These are phyloP conservation scores for Blastomyces emzantsi DNA, from an alignment of 2,329 filamentous ascomycete genomes.

Conservation along the genomic window DNA sequence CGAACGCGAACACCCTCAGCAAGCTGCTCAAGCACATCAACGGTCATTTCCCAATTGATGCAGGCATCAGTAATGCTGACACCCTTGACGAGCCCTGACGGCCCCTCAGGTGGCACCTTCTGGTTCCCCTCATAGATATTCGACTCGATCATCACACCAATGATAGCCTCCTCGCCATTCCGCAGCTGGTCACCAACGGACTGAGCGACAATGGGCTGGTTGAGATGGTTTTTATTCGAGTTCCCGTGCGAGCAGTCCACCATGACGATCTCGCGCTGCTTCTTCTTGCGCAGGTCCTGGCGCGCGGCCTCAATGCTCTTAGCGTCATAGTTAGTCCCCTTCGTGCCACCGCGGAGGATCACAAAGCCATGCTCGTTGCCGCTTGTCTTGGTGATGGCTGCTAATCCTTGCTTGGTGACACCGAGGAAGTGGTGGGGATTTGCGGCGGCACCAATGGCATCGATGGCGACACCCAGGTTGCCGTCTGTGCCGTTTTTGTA, in stretches of 20 bases:
- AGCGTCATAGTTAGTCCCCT: conserved; percentile 88
- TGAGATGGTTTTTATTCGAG: conserved; percentile 94
- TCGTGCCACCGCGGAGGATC: conserved; percentile 83
- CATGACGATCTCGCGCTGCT: conserved; percentile 85
- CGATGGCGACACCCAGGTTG: conserved; percentile 80
- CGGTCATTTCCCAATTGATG: conserved; percentile 84
- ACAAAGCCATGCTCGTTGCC: conserved; percentile 98
- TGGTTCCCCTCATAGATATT: conserved; percentile 89
- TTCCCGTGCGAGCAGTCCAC: conserved; percentile 98
- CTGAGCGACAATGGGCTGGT: conserved; percentile 89
- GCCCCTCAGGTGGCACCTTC: conserved; percentile 79
- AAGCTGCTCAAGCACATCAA: conserved; percentile 71
- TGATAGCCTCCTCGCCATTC: conserved; percentile 75
- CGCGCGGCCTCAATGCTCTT: conserved; percentile 71
- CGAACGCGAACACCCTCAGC: conserved; percentile 73
- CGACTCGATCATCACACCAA: conserved; percentile 98
- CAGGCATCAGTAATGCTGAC: conserved; percentile 95
- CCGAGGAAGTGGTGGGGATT: conserved; percentile 87
- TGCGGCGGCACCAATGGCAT: conserved; percentile 71
- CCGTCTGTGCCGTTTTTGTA: conserved; percentile 99
- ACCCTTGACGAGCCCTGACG: conserved; percentile 68
- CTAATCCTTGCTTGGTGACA: conserved; percentile 94
- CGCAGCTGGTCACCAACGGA: conserved; percentile 75
- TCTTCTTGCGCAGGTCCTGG: conserved; percentile 70
- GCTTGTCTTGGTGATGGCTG: conserved; percentile 84